Conservation (phyloP, 2,329 filamentous ascomycete species). For the Torrubiella hemipterigena region DNA sequence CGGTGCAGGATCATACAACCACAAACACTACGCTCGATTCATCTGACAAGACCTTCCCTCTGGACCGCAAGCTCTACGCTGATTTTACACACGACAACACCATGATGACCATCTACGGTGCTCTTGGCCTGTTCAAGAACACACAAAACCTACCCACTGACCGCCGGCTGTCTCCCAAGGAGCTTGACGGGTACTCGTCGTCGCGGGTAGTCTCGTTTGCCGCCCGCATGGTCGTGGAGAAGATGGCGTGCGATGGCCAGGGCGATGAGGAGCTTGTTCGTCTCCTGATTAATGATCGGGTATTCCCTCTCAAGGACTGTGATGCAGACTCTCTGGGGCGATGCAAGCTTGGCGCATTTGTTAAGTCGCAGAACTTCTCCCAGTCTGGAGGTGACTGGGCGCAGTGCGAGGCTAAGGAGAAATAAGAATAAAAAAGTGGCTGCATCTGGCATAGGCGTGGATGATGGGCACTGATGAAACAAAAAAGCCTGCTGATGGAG, state of each 20-base stretch:
- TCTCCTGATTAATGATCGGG: conserved; percentile 72
- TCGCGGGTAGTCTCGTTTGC: conserved; percentile 76
- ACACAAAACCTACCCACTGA: conserved; percentile 42
- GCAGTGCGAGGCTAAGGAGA: conserved; percentile 37
- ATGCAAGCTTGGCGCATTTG: conserved; percentile 58
- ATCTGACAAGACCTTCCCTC: conserved; percentile 57
- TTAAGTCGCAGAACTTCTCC: conserved; percentile 66
- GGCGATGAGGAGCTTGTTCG: conserved; percentile 60
- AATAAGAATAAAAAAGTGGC: too few species aligned
- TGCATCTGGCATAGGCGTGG: too few species aligned
- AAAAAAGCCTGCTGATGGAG: too few species aligned
- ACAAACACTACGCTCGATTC: conserved; percentile 69
- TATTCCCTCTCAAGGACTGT: conserved; percentile 61
- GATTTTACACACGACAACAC: conserved; percentile 91
- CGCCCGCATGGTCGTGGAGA: conserved; percentile 74
- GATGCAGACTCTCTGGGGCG: conserved; percentile 56
- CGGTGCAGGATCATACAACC: conserved; percentile 61
- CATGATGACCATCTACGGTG: conserved; percentile 65
- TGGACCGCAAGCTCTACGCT: conserved; percentile 59
- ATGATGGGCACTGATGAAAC: too few species aligned
- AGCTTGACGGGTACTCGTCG: conserved; percentile 58
- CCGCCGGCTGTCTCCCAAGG: conserved; percentile 32
- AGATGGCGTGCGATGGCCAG: conserved; percentile 52
- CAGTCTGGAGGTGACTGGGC: conserved; percentile 61
- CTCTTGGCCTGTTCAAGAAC: conserved; percentile 65